Evolutionary conservation across 2,329 filamentous ascomycete genomes (phyloP).

Genomic region (Xylariales sp.): DNA sequence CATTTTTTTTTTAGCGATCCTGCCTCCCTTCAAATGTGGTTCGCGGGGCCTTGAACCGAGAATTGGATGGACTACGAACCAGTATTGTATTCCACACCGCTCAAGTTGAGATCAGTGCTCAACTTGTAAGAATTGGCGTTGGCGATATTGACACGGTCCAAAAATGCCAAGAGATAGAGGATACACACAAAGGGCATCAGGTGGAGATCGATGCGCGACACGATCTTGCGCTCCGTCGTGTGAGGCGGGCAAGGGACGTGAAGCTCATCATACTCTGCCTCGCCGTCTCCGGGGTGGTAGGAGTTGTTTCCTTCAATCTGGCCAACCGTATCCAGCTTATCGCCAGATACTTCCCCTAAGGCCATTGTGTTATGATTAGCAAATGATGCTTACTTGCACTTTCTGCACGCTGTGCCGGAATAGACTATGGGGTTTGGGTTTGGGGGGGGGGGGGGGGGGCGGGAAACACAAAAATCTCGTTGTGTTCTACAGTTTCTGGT

Average conservation of each 20-base stretch:
- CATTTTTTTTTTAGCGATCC: too few relatives aligned
- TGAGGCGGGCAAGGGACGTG: conserved; percentile 41
- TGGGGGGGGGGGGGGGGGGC: too few relatives aligned
- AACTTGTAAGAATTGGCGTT: conserved; percentile 70
- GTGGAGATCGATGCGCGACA: conserved; percentile 66
- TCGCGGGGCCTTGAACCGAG: background rate
- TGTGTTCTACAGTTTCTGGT: too few relatives aligned
- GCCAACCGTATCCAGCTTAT: conserved; percentile 17
- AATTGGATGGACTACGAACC: conserved; percentile 25
- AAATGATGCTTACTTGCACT: too few relatives aligned
- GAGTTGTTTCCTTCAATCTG: conserved; percentile 17
- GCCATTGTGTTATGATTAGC: too few relatives aligned
- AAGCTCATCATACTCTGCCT: conserved; percentile 24
- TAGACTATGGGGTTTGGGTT: too few relatives aligned
- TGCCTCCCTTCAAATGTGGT: conserved; percentile 11
- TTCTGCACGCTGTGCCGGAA: too few relatives aligned
- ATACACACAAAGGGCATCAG: conserved; percentile 70
- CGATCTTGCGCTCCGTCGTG: conserved; percentile 60
- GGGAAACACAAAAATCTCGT: too few relatives aligned
- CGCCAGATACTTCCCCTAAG: too few relatives aligned
- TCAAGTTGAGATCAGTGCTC: conserved; percentile 56
- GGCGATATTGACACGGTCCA: conserved; percentile 71
- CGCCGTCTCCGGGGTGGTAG: conserved; percentile 20
- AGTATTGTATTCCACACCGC: conserved; percentile 63
- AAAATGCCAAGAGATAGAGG: conserved; percentile 37